Conservation (phyloP, 2,329 filamentous ascomycete species). For the Pseudogymnoascus sp. region DNA sequence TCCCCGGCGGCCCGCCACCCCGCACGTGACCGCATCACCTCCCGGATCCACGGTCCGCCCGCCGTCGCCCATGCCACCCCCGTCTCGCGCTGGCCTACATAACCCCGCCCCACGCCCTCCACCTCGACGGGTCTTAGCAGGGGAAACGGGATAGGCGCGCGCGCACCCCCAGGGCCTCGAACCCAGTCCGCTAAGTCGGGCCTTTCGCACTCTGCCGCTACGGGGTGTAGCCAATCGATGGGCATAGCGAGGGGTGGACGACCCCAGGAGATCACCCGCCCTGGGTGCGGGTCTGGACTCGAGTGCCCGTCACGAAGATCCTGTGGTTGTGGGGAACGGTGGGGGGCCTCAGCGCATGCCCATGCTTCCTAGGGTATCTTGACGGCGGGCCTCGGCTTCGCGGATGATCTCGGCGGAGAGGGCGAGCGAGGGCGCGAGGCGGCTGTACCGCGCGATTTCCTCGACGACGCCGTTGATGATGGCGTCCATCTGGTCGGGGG, state of each 20-base stretch:
- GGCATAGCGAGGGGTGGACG: not conserved
- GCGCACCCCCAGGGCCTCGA: not conserved
- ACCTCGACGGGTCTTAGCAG: not conserved
- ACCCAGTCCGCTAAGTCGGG: not conserved
- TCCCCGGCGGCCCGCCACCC: not conserved
- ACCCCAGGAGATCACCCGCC: not conserved
- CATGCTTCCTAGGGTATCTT: constrained; percentile 48
- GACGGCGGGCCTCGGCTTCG: constrained; percentile 67
- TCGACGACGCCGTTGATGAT: constrained; percentile 72
- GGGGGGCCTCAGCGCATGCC: constrained; percentile 16
- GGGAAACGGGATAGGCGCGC: not conserved
- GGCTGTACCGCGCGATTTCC: constrained; percentile 67
- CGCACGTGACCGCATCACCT: not conserved
- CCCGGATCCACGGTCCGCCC: not conserved
- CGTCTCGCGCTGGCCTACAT: not conserved
- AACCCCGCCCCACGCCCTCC: not conserved
- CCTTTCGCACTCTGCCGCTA: not conserved
- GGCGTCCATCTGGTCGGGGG: constrained; percentile 57
- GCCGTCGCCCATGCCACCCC: not conserved
- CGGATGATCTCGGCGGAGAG: constrained; percentile 74
- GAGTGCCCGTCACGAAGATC: not conserved
- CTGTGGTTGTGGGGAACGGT: not conserved
- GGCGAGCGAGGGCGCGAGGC: constrained; percentile 67
- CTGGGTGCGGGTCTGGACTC: not conserved
- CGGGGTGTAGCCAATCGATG: not conserved